Evolutionary conservation across 139 green algal genomes (phyloP).

Genomic region (Chlamydomonas sphaeroides): DNA sequence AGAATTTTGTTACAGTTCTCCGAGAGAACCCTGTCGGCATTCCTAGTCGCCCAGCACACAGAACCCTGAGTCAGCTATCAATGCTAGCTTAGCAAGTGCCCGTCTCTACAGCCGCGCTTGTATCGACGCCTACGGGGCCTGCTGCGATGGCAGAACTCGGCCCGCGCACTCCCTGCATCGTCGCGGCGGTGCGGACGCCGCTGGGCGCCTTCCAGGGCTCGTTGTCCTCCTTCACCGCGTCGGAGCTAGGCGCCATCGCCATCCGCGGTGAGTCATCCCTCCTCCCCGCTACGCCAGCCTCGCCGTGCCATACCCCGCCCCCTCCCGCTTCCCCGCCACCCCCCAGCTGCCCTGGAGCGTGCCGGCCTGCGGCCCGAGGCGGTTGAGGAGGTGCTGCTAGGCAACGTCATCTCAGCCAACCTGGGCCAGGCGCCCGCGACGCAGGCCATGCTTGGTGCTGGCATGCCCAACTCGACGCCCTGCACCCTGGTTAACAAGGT

Average conservation of each 20-base stretch:
- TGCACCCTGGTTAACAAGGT: slow-evolving; percentile 92
- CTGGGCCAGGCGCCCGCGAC: slow-evolving; percentile 88
- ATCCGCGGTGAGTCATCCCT: slow-evolving; percentile 70
- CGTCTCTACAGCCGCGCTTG: no score
- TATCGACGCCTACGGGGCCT: no score
- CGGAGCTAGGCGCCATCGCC: slow-evolving; percentile 78
- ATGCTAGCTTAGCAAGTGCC: no score
- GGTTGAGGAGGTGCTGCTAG: slow-evolving; percentile 85
- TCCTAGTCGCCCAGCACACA: no score
- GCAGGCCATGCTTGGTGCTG: slow-evolving; percentile 84
- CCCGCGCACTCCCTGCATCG: slow-evolving; percentile 63
- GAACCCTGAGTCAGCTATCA: no score
- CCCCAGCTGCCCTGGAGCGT: slow-evolving; percentile 68
- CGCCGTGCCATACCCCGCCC: no score
- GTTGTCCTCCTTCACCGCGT: slow-evolving; percentile 72
- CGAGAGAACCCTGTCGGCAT: no score
- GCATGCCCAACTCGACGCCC: slow-evolving; percentile 71
- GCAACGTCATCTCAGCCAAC: slow-evolving; percentile 86
- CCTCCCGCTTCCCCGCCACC: background rate
- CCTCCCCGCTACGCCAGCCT: no score
- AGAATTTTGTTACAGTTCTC: no score
- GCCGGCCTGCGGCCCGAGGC: background rate
- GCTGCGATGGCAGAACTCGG: no score
- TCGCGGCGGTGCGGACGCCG: slow-evolving; percentile 75
- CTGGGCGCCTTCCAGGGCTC: slow-evolving; percentile 77